Evolutionary conservation across 129 eudicot species (phyloP), one percentile per base, ranked within the genome.

Genomic region (Silybum marianum): DNA sequence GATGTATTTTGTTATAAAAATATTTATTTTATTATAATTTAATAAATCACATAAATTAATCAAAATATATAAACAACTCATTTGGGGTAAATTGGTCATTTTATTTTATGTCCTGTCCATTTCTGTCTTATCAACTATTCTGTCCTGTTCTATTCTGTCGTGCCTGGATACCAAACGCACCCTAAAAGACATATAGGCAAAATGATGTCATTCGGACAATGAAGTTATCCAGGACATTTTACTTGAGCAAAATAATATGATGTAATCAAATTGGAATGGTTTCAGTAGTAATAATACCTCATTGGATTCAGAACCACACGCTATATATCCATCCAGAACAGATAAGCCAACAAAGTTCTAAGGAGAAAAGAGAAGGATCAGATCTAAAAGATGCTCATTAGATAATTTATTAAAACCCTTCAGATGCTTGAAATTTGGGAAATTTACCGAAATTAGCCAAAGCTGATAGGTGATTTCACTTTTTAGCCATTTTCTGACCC

Each of bases 291-390:
- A 16, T 18, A 34, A 8, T 25, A 92, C 97, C 95, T 92, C 97
- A 82, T 90, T 92, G 2, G 95, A 86, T 76, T 92, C 97, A 8
- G 97, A 92, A 71, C 97, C 97, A 28, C 95, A 90, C 5, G 90
- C 91, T 63, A 92, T 90, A 66, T 92, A 92, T 72, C 92, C 97
- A 63, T 92, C 87, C 32, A 77, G 62, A 80, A 90, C 97, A 51
- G 94, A 82, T 78, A 92, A 86, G 3, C 95, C 97, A 58, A 89
- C 97, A 85, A 93, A 93, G 72, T 86, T 89, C 97, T 22, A 22
- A 70, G 68, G 60, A 24, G 51, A 26, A 3, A 44, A 38, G 65
- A 19, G 30, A 71, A 80, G 7, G 72, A 18, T 71, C 32, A 79
- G 48, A n/a, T 28, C 10, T 2, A 30, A 10, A 39, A 23, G 7